These are phyloP conservation scores for Jasminum sambac DNA, from an alignment of 257 asterid species.

Conservation along the genomic window DNA sequence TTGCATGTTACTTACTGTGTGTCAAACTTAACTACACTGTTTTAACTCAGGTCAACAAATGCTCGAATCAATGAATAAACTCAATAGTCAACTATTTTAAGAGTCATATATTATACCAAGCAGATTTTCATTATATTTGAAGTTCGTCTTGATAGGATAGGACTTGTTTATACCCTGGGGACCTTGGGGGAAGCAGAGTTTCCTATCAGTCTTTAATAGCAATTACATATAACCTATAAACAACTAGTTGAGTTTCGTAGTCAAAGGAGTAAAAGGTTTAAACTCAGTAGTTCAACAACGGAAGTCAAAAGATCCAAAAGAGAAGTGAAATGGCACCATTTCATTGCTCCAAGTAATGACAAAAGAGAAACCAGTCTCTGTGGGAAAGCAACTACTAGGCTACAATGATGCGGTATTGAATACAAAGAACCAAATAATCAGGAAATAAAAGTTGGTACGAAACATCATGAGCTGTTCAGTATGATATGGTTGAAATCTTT, in stretches of 20 bases:
- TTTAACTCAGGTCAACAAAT: neutral
- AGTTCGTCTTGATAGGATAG: neutral
- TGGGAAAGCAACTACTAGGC: neutral
- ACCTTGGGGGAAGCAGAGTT: neutral
- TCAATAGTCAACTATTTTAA: neutral
- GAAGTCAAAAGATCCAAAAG: neutral
- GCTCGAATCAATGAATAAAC: neutral
- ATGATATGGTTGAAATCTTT: neutral
- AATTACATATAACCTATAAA: neutral
- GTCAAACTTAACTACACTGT: neutral
- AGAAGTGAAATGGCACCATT: neutral
- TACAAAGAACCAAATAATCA: conserved; percentile 3
- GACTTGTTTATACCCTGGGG: neutral
- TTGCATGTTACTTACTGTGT: neutral
- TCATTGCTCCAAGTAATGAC: neutral
- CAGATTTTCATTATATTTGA: neutral
- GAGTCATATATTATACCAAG: neutral
- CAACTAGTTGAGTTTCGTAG: neutral
- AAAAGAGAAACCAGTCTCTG: neutral
- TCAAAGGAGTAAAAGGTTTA: neutral
- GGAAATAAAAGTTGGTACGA: conserved; percentile 11
- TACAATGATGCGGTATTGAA: neutral
- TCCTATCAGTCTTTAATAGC: neutral
- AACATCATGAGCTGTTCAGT: neutral
- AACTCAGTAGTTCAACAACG: neutral